Evolutionary conservation across 2,329 filamentous ascomycete genomes (phyloP), one percentile per base, ranked within the genome.

Genomic region (Botrytis fragariae): DNA sequence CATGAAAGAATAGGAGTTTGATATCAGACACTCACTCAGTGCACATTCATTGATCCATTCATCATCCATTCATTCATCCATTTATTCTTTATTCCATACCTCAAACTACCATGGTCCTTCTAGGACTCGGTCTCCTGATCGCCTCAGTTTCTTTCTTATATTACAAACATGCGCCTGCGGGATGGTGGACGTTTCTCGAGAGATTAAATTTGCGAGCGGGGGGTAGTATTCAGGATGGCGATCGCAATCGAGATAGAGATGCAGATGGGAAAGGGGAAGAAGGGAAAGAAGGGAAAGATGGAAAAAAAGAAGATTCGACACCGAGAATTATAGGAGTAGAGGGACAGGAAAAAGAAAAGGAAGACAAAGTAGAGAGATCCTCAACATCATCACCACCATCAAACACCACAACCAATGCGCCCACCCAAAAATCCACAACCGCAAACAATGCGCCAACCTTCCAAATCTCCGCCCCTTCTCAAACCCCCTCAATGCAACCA

Each of bases 121-220:
- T 91, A 75, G 89, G 88, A 76, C 81, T 91, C 75, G 89, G 89
- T n/a, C 83, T 92, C 75, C 84, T 91, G 78, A 80, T 91, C 76
- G 89, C 86, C 61, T 89, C 89, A 0, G 82, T 91, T 72, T 84
- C 90, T 63, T 87, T 86, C 78, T 81, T 91, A 75, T 82, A 86
- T 77, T 84, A 90, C 74, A 85, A 85, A 59, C 86, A 86, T 72
- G 87, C 86, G 68, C 82, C 84, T 63, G 86, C 87, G 82, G 81
- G 88, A 65, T 83, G 83, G 76, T 81, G 80, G 18, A 32, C 25
- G 0, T 81, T 86, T 57, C 77, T 85, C 48, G 76, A 78, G 20
- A 83, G 80, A 78, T 65, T 54, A 0, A n/a, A 29, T 29, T n/a
- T 79, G 20, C 74, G 67, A 42, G 73, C 76, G 37, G 60, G 60